These are phyloP conservation scores for Salix arbutifolia DNA, from an alignment of 345 rosid genomes.

Conservation along the genomic window DNA sequence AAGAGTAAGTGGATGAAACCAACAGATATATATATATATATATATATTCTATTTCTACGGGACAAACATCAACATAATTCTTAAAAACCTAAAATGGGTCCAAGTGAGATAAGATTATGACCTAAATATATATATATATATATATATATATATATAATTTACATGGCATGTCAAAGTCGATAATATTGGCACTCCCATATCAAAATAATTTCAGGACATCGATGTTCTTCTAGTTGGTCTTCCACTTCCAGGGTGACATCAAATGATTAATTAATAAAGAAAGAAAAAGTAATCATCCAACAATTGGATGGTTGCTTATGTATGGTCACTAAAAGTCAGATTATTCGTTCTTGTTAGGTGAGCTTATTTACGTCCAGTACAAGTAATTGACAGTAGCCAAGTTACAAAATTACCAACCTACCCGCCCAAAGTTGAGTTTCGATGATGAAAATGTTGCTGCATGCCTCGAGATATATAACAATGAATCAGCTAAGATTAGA, in stretches of 20 bases:
- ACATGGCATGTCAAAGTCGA: not conserved
- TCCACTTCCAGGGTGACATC: constrained; percentile 10
- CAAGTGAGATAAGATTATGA: not conserved
- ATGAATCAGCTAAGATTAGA: too few species aligned
- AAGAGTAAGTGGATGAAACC: not conserved
- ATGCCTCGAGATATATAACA: too few species aligned
- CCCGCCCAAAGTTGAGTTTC: not conserved
- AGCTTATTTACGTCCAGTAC: constrained; percentile 11
- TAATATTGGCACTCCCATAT: not conserved
- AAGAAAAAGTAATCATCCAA: not conserved
- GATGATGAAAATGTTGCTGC: not conserved
- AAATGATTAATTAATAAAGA: not conserved
- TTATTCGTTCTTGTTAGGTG: constrained; percentile 25
- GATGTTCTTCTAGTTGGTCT: not conserved
- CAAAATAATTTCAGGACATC: not conserved
- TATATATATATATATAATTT: too few species aligned
- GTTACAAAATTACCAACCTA: not conserved
- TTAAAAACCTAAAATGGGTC: not conserved
- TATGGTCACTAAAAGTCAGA: constrained; percentile 14
- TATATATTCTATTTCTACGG: not conserved
- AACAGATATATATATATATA: not conserved
- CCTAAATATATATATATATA: not conserved
- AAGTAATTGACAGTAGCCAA: not conserved
- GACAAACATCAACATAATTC: not conserved
- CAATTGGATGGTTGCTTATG: constrained; percentile 2